Base-by-base conservation (phyloP, 345 rosid genomes). In the Pseudoturritis turrita region DNA sequence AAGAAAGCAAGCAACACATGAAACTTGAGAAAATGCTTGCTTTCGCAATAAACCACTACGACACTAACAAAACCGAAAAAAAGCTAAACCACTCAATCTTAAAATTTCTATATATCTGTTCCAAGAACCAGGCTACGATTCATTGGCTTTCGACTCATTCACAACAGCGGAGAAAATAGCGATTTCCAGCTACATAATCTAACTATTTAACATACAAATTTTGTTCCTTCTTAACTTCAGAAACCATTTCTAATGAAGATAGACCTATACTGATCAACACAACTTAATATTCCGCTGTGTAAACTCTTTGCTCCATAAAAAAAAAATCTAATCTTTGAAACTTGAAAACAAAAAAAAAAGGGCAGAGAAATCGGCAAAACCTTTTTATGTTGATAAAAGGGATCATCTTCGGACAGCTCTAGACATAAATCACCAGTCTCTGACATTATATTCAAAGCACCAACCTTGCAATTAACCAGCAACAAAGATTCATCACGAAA, bases 371-470 rank as follows among this genome's bases (percentile, higher is more conserved):
- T 25, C 3, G 29, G 22, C 29, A 25, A 76, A 28, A 17, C 92
- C 94, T 86, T 84, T 83, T 89, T 89, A 59, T 84, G 76, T 65
- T 79, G 78, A 72, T 79, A 84, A 45, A 85, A 63, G 11, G 88
- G 86, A 71, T 85, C 96, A 77, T 57, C 70, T 74, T 81, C 55
- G 29, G 82, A 28, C 26, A 92, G 86, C 75, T 85, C 82, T 67
- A 92, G 74, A 72, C 35, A 80, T 15, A 74, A 73, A 61, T 69
- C 79, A 62, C 39, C 80, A 25, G 52, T 78, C 75, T 66, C 78
- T 18, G 66, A 45, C 44, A 61, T 57, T 17, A 59, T 76, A 55
- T 43, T 54, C 15, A 68, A 74, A 50, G 78, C 72, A 71, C 54
- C 54, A n/a, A 71, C 65, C 97, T 67, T 89, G 88, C 78, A 75